A percentile compares a stretch with the other conserved stretches of the same genome.
phyloP scores from a whole-genome alignment of 805 yeast species.

The fission yeast (Schizosaccharomyces pombe) region ASM294v3 CU329670.1:2493001-2493500 shows the following conservation, averaged over 20 bases:
- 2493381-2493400: neutral
- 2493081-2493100: constrained; percentile 15
- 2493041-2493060: constrained; percentile 9
- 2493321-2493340: neutral
- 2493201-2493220: neutral
- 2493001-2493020: constrained; percentile 17
- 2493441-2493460: neutral
- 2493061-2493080: constrained; percentile 11
- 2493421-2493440: neutral
- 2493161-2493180: constrained; percentile 29
- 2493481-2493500: neutral
- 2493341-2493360: neutral
- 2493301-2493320: neutral
- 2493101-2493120: constrained; percentile 21
- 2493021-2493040: constrained; percentile 22
- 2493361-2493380: neutral
- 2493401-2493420: neutral
- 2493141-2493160: constrained; percentile 35
- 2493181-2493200: constrained; percentile 15
- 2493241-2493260: neutral
- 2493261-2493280: neutral
- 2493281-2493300: neutral
- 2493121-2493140: constrained; percentile 21
- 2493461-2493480: neutral
- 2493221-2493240: neutral